A percentile compares a stretch with the other conserved stretches of the same genome.
These are phyloP conservation scores for Candida pseudoviswanathii DNA, from an alignment of 1,139 yeast species.

Conservation along the genomic window DNA sequence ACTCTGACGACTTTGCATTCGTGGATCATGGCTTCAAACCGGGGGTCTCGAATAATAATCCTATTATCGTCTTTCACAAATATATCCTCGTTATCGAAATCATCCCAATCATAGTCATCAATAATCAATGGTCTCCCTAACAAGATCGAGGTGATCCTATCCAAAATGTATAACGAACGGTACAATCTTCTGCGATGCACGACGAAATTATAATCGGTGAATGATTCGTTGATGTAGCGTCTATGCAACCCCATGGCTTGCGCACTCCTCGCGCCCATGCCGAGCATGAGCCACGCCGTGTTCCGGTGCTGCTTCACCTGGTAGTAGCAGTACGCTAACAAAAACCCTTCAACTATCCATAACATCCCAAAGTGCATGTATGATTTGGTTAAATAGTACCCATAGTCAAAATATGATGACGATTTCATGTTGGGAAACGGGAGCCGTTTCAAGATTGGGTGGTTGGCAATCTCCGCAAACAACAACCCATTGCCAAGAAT, in stretches of 20 bases:
- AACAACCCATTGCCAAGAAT: slow-evolving; percentile 16
- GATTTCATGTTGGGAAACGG: slow-evolving; percentile 13
- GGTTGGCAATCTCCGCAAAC: slow-evolving; percentile 14
- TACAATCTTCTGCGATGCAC: slow-evolving; percentile 36
- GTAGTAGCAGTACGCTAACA: slow-evolving; percentile 36
- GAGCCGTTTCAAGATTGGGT: slow-evolving; percentile 12
- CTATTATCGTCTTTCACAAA: slow-evolving; percentile 12
- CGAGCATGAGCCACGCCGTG: slow-evolving; percentile 36
- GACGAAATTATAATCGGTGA: slow-evolving; percentile 11
- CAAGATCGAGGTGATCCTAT: slow-evolving; percentile 38
- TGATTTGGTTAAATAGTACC: slow-evolving; percentile 13
- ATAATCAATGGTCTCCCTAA: slow-evolving; percentile 46
- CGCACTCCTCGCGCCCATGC: slow-evolving; percentile 17
- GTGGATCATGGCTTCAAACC: slow-evolving; percentile 13
- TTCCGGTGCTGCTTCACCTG: slow-evolving; percentile 38
- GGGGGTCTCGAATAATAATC: slow-evolving; percentile 4
- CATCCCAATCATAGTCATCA: slow-evolving; percentile 46
- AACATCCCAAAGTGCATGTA: slow-evolving; percentile 21
- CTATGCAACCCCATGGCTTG: slow-evolving; percentile 19
- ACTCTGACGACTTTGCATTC: slow-evolving; percentile 17
- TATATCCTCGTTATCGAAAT: slow-evolving; percentile 18
- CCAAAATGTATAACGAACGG: slow-evolving; percentile 41
- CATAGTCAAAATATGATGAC: slow-evolving; percentile 16
- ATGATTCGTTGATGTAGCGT: slow-evolving; percentile 17
- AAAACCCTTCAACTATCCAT: slow-evolving; percentile 44